Base-by-base conservation (phyloP, 2,329 filamentous ascomycete species). In the Penicillium sp. region DNA sequence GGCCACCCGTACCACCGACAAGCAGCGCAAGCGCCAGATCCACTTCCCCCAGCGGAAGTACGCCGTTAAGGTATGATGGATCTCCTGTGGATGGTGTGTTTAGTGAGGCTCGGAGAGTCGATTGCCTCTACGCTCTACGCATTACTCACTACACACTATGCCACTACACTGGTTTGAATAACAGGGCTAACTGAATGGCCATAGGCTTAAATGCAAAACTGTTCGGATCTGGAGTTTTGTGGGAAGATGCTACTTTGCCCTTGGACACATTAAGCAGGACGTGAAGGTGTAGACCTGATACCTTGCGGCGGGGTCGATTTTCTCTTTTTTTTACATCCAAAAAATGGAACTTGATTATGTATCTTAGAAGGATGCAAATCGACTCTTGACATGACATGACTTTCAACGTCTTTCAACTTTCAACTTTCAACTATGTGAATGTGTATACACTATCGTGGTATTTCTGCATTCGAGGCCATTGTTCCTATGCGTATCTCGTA, bases 21-120 rank as follows among this genome's bases (percentile, higher is more conserved):
- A 95, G 88, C 87, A 91, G 78, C 91, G 91, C 86, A 99, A 99
- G 90, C 90, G 87, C 82, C 79, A 83, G 77, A 86, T 83, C 68
- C 92, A 99, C 83, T 99, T 99, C 85, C 94, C 94, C 67, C 90
- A 95, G 84, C 88, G 94, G 81, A 96, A 95, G 83, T 99, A 88
- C 80, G 94, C 94, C 79, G 89, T 99, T 79, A 99, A 97, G 92
- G 94, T 92, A 83, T 66, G 79, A 62, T 18, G 18, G 35, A 8
- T 30, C 13, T 9, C 35, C 18, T 7, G 14, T 35, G 16, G 44
- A 20, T 38, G 35, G 35, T 27, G 24, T 50, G 13, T 35, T 22
- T 27, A 6, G 13, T 10, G 3, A 13, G n/a, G 18, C n/a, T 9
- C 13, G 16, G 31, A 16, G 27, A 33, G 28, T 22, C 3, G 7